Conservation (phyloP, 164 flowering plant genomes). For the Dillenia turbinata region DNA sequence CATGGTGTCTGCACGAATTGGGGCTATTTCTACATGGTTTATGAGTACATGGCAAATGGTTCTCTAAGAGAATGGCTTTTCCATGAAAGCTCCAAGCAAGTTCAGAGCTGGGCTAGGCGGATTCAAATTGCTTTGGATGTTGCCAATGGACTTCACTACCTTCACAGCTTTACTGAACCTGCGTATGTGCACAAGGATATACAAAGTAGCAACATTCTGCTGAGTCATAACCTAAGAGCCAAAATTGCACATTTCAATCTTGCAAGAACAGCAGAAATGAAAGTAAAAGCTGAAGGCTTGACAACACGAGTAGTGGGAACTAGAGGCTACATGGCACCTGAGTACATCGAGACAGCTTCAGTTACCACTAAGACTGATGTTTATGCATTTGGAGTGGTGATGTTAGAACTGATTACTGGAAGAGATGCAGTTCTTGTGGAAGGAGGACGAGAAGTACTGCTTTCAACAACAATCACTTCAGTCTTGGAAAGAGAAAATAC, state of each 20-base stretch:
- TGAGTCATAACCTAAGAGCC: slow-evolving; percentile 41
- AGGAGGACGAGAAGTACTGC: slow-evolving; percentile 21
- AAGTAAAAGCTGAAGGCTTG: not conserved
- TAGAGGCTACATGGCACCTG: slow-evolving; percentile 66
- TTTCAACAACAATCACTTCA: slow-evolving; percentile 18
- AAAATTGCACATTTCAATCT: slow-evolving; percentile 60
- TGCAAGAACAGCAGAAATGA: slow-evolving; percentile 29
- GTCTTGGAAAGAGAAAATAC: slow-evolving; percentile 21
- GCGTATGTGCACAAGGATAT: slow-evolving; percentile 53
- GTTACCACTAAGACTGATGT: slow-evolving; percentile 55
- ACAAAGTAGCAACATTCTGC: slow-evolving; percentile 49
- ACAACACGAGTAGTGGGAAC: slow-evolving; percentile 31
- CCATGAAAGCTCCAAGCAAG: slow-evolving; percentile 5
- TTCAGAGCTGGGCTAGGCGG: slow-evolving; percentile 36
- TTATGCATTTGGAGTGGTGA: slow-evolving; percentile 71
- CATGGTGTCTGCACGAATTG: slow-evolving; percentile 38
- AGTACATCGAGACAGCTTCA: slow-evolving; percentile 41
- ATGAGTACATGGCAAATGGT: slow-evolving; percentile 58
- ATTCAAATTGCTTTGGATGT: slow-evolving; percentile 62
- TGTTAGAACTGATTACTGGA: slow-evolving; percentile 58
- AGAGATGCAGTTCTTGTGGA: slow-evolving; percentile 29
- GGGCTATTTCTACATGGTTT: slow-evolving; percentile 45
- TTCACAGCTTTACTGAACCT: slow-evolving; percentile 56
- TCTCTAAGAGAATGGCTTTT: slow-evolving; percentile 50
- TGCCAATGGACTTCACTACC: slow-evolving; percentile 66